These are phyloP conservation scores for Phlebiopsis gigantea DNA, from an alignment of 768 basidiomycete species.

Conservation along the genomic window DNA sequence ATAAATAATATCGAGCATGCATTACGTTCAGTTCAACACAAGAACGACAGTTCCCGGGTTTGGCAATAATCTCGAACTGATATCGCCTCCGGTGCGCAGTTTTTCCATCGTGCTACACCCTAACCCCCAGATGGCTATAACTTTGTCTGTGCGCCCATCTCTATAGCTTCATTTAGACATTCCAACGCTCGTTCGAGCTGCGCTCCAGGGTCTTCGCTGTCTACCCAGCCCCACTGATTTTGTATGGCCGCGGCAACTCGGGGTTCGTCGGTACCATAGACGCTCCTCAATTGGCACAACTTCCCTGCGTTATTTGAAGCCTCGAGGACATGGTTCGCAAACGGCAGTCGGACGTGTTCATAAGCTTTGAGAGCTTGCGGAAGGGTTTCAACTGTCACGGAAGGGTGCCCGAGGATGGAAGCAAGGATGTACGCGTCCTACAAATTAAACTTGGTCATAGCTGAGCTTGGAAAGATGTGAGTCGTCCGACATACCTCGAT, in stretches of 20 bases:
- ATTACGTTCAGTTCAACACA: neutral
- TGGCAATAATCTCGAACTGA: no score
- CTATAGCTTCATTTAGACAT: neutral
- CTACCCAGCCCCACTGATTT: slow-evolving; percentile 39
- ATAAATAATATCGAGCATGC: neutral
- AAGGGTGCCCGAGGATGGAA: slow-evolving; percentile 21
- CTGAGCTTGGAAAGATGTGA: neutral
- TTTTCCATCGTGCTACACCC: no score
- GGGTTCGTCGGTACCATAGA: slow-evolving; percentile 31
- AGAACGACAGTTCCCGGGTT: no score
- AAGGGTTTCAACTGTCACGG: slow-evolving; percentile 17
- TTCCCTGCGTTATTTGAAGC: slow-evolving; percentile 19
- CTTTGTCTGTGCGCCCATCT: no score
- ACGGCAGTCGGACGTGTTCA: slow-evolving; percentile 23
- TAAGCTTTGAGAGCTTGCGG: slow-evolving; percentile 23
- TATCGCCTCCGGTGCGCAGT: no score
- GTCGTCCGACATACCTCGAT: slow-evolving; percentile 23
- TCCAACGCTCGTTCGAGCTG: slow-evolving; percentile 22
- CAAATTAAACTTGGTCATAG: neutral
- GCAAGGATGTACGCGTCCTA: slow-evolving; percentile 30
- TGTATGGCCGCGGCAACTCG: slow-evolving; percentile 36
- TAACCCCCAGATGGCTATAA: no score
- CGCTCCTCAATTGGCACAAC: slow-evolving; percentile 30
- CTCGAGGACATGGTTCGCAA: slow-evolving; percentile 24
- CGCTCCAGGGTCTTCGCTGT: slow-evolving; percentile 28